Base-by-base conservation (phyloP, 1,284 basidiomycete species). In the Ceratobasidium sp. region DNA sequence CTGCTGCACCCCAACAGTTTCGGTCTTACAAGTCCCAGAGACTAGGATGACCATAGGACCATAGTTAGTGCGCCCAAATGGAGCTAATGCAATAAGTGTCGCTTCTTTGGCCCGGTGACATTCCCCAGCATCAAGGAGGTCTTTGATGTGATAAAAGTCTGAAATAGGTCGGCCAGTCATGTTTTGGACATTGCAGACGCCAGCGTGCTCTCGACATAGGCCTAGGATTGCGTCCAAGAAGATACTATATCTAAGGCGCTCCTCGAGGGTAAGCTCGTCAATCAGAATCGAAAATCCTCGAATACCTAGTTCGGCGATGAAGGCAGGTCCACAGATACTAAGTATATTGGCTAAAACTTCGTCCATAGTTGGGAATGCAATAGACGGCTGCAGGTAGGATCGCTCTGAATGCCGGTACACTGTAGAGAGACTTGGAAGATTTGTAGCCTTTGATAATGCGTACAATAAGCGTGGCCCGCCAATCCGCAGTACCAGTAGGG, bases 11-110 rank as follows among this genome's bases (percentile, higher is more conserved):
- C 23, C 23, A 7, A 33, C 44, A 1, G 12, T 50, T 23, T 67
- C 65, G 2, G 15, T 67, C 15, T 67, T 67, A 44, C 65, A 67
- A n/a, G 65, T 67, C 3, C 65, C 46, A 23, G 65, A 67, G 10
- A 20, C 65, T 6, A 46, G 48, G 2, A 68, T 28, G 54, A 68
- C 26, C 7, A n/a, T 3, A 17, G 66, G 2, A 33, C 23, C 38
- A 20, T 68, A 68, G 28, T 68, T n/a, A 28, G n/a, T 52, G 1
- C n/a, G 4, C 1, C 66, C 46, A 52, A 68, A 68, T 4, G 1
- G 1, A 13, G 44, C 66, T 15, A 68, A 26, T 1, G 48, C 44
- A 3, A 28, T 28, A n/a, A 52, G 23, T 7, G 48, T 68, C 4
- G 23, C 66, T n/a, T 68, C 66, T 6, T 1, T 33, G 20, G 48